Evolutionary conservation across 768 basidiomycete species (phyloP), one percentile per base, ranked within the genome.

Genomic region (Leccinum subtestaceum): DNA sequence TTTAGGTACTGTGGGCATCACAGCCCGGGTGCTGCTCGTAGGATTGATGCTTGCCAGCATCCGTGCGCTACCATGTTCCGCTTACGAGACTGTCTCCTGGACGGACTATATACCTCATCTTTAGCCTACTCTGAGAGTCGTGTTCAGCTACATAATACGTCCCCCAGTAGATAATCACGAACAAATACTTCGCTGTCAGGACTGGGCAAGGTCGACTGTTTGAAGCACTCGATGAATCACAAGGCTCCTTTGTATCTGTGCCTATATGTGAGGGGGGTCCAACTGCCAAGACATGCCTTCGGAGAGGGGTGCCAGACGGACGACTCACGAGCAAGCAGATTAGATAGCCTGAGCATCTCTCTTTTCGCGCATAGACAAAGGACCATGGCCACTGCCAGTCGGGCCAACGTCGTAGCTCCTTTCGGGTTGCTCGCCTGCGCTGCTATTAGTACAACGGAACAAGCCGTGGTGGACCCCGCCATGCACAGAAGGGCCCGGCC

Each of bases 41-140:
- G 57, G 5, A 21, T 36, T 60, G 51, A 59, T 49, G 52, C 36
- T 59, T 19, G 34, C 31, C 5, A 60, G 56, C 27, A 21, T 60
- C 27, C 46, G 57, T 19, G 8, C 21, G 1, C 11, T 53, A 13
- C 57, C 56, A 23, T 59, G 56, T 12, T 25, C 51, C 2, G 52
- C 57, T 23, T 53, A 53, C 29, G 43, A 43, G 7, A 25, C n/a
- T 5, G 21, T 60, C 2, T 4, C 51, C 23, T 60, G 60, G 60
- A 34, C 21, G 1, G 0, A n/a, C 9, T 53, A 53, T 27, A 43
- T 60, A 6, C 60, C 60, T 15, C 60, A 59, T 36, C 23, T 57
- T 19, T 57, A 59, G 38, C 0, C 15, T 19, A 45, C 43, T 5
- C 19, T 34, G 12, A 13, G 0, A 0, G 11, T 45, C 43, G 10